phyloP scores from a whole-genome alignment of 495 filamentous ascomycete species.

The Xylaria grammica region DNA sequence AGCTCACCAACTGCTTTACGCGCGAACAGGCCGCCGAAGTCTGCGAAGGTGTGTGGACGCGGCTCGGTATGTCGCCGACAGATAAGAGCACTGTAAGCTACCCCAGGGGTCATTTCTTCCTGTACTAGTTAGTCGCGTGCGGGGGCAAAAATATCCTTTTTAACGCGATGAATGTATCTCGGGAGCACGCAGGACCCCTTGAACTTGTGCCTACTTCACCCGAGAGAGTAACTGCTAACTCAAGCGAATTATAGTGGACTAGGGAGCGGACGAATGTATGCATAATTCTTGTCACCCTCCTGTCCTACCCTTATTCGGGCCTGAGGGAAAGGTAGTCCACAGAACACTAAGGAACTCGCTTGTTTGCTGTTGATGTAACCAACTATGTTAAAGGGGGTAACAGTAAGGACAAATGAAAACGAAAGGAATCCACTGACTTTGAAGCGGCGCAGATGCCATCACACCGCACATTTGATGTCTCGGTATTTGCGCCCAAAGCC shows the following conservation, averaged over 20 bases:
- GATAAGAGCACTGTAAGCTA: conserved; percentile 74
- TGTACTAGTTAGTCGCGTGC: too few relatives aligned
- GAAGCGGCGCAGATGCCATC: conserved; percentile 61
- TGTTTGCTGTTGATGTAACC: neutral
- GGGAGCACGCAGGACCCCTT: too few relatives aligned
- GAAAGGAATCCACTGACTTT: neutral
- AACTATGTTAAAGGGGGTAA: neutral
- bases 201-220: too few relatives aligned
- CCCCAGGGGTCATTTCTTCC: too few relatives aligned
- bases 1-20: conserved; percentile 65
- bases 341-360: neutral
- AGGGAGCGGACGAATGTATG: conserved; percentile 53
- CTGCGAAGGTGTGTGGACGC: conserved; percentile 66
- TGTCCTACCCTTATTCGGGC: neutral
- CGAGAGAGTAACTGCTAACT: too few relatives aligned
- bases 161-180: too few relatives aligned
- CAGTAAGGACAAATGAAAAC: neutral
- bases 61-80: conserved; percentile 67
- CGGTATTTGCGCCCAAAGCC: conserved; percentile 67
- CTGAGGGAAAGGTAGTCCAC: neutral
- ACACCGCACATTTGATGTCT: conserved; percentile 58
- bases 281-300: neutral
- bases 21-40: conserved; percentile 62
- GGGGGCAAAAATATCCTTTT: too few relatives aligned
- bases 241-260: too few relatives aligned